Percentiles rank a stretch among this genome's conserved stretches.
Evolutionary conservation across 768 basidiomycete genomes (phyloP).

Genomic region (Tricholoma matsutake): DNA sequence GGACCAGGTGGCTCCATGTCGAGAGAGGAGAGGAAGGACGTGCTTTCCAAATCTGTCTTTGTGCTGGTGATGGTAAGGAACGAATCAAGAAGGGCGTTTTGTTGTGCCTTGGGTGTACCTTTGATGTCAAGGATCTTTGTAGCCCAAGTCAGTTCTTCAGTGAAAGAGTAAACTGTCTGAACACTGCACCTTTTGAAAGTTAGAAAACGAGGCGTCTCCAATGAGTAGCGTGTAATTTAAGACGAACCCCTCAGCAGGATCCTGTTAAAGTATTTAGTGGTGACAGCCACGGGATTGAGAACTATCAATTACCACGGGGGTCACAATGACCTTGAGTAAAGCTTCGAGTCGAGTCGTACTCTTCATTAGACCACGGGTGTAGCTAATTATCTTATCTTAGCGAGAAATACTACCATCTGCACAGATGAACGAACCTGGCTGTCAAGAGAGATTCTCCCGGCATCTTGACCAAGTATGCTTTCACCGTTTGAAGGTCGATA

Average conservation of each 20-base stretch:
- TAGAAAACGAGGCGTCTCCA: constrained; percentile 91
- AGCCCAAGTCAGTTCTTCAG: background rate
- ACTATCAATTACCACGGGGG: constrained; percentile 67
- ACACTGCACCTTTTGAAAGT: constrained; percentile 90
- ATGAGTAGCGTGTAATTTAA: constrained; percentile 94
- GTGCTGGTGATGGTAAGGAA: constrained; percentile 94
- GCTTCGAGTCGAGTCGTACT: constrained; percentile 83
- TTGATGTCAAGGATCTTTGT: constrained; percentile 88
- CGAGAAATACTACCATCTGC: background rate
- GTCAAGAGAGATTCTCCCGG: constrained; percentile 68
- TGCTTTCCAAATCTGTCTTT: constrained; percentile 80
- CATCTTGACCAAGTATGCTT: constrained; percentile 76
- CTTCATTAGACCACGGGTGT: constrained; percentile 78
- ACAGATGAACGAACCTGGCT: constrained; percentile 40
- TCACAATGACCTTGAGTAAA: constrained; percentile 91
- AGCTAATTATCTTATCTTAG: constrained; percentile 44
- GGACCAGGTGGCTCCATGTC: constrained; percentile 88
- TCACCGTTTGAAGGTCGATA: constrained; percentile 87
- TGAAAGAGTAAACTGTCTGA: background rate
- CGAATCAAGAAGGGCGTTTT: constrained; percentile 86
- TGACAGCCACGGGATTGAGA: background rate
- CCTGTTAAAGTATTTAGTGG: constrained; percentile 39
- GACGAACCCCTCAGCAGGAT: constrained; percentile 92
- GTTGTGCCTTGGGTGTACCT: constrained; percentile 81
- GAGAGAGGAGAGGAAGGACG: constrained; percentile 88